phyloP scores from a whole-genome alignment of 2,329 filamentous ascomycete genomes.

The Exophiala aquamarina region DNA sequence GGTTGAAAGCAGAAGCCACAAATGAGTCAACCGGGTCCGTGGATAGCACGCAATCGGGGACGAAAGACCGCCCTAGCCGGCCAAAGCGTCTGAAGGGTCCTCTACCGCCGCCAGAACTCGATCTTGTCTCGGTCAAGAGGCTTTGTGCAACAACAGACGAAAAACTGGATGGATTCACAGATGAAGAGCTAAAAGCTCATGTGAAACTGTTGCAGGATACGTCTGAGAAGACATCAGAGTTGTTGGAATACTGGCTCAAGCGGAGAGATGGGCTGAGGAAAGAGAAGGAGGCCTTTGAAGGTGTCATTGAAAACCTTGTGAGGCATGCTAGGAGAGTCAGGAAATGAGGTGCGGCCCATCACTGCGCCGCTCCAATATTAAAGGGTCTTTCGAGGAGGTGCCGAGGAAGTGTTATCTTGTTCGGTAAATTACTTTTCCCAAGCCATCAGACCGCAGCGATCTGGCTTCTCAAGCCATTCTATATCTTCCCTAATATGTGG shows the following conservation, averaged over 20 bases:
- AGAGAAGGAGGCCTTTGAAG: constrained; percentile 91
- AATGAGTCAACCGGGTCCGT: constrained; percentile 34
- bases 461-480: too few relatives aligned
- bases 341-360: constrained; percentile 45
- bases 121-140: constrained; percentile 74
- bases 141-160: constrained; percentile 82
- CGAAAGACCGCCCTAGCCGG: constrained; percentile 28
- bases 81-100: constrained; percentile 51
- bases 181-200: constrained; percentile 72
- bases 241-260: constrained; percentile 86
- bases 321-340: constrained; percentile 84
- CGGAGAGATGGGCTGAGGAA: constrained; percentile 81
- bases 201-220: constrained; percentile 67
- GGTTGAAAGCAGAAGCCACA: constrained; percentile 34
- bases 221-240: constrained; percentile 69
- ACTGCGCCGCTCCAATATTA: too few relatives aligned
- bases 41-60: constrained; percentile 33
- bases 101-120: constrained; percentile 67
- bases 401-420: too few relatives aligned
- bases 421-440: too few relatives aligned
- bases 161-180: constrained; percentile 75
- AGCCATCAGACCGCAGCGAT: too few relatives aligned
- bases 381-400: too few relatives aligned
- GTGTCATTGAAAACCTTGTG: constrained; percentile 94
- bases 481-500: too few relatives aligned